Evolutionary conservation across 257 asterid species (phyloP).

Genomic region (Nicotiana paniculata): DNA sequence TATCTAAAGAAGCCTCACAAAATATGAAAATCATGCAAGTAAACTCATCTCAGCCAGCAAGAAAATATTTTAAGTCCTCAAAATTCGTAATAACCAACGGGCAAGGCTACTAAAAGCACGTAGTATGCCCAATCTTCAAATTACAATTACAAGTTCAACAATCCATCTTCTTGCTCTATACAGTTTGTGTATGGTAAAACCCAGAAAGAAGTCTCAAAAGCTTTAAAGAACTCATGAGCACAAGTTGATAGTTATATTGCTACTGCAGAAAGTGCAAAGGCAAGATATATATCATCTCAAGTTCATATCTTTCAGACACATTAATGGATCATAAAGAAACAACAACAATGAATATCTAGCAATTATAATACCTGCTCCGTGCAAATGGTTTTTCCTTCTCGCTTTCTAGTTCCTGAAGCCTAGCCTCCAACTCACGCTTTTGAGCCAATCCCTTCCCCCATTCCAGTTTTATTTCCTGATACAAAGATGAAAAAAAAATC

Average conservation of each 20-base stretch:
- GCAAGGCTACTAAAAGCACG: not conserved
- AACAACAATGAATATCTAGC: not conserved
- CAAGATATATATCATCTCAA: not conserved
- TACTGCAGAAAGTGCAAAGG: not conserved
- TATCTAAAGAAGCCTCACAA: not conserved
- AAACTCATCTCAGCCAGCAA: not conserved
- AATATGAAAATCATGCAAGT: not conserved
- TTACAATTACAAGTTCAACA: not conserved
- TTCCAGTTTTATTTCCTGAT: conserved; percentile 82
- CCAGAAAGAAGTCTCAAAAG: not conserved
- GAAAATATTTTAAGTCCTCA: not conserved
- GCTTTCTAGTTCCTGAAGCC: conserved; percentile 56
- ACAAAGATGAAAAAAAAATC: conserved; percentile 6
- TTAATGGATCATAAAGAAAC: not conserved
- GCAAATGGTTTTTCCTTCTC: conserved; percentile 97
- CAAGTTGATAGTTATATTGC: not conserved
- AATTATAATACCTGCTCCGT: conserved; percentile 52
- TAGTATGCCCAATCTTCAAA: not conserved
- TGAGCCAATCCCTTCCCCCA: conserved; percentile 96
- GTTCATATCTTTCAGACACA: not conserved
- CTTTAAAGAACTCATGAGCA: not conserved
- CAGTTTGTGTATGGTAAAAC: not conserved
- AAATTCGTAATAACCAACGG: not conserved
- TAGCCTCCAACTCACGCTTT: conserved; percentile 85
- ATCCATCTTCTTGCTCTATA: not conserved